Conservation (phyloP, 805 yeast species). For the Cyberlindnera sargentensis region DNA sequence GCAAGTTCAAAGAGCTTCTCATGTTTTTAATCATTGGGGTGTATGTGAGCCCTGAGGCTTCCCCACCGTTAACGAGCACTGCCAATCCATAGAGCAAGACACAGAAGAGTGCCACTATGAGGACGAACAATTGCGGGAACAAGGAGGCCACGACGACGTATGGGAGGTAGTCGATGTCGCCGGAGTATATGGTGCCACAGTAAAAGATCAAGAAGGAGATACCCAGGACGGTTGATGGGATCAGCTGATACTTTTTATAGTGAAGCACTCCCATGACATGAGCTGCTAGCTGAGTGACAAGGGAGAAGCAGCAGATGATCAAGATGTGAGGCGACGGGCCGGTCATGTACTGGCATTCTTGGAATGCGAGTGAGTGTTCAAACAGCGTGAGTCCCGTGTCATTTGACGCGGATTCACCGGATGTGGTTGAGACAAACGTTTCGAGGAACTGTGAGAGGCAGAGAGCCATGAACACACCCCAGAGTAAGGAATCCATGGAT, state of each 20-base stretch:
- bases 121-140: conserved; percentile 57
- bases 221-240: conserved; percentile 59
- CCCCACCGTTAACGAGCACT: conserved; percentile 47
- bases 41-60: conserved; percentile 24
- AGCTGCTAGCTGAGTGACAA: conserved; percentile 50
- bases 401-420: conserved; percentile 48
- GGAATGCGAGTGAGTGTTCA: conserved; percentile 71
- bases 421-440: conserved; percentile 52
- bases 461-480: conserved; percentile 54
- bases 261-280: conserved; percentile 58
- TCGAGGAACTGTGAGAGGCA: conserved; percentile 61
- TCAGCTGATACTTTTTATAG: conserved; percentile 46
- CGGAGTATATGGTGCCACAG: conserved; percentile 32
- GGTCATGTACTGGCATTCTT: conserved; percentile 50
- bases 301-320: conserved; percentile 46
- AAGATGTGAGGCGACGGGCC: conserved; percentile 49
- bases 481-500: conserved; percentile 35
- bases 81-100: conserved; percentile 50
- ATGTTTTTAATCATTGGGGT: conserved; percentile 30
- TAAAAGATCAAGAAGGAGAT: conserved; percentile 42
- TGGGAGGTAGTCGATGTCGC: conserved; percentile 44
- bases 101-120: conserved; percentile 45
- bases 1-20: conserved; percentile 32
- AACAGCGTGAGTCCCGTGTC: conserved; percentile 68
- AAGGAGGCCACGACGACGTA: conserved; percentile 49